A percentile compares a stretch with the other conserved stretches of the same genome.
Evolutionary conservation across 176 grass and related monocot genomes (phyloP).

Genomic region (Aegilops longissima): DNA sequence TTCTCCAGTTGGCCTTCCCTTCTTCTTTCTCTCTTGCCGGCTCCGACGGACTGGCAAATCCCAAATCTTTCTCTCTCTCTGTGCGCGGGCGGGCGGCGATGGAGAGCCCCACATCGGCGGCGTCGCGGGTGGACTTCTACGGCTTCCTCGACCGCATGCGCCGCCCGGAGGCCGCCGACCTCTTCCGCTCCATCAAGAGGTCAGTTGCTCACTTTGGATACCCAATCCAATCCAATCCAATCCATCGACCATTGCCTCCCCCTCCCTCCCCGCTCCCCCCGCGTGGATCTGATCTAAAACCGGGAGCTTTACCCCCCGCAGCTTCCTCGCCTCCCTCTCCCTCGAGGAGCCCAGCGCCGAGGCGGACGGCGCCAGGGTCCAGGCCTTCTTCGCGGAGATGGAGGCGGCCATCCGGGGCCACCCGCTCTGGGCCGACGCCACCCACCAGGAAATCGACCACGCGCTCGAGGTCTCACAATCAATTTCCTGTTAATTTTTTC

Average conservation of each 20-base stretch:
- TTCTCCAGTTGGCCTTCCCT: too few species aligned
- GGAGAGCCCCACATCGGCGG: slow-evolving; percentile 54
- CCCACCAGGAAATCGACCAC: slow-evolving; percentile 72
- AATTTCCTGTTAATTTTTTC: neutral
- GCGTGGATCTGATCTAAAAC: neutral
- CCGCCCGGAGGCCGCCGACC: slow-evolving; percentile 69
- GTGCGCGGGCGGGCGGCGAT: neutral
- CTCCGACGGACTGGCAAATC: neutral
- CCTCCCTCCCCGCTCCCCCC: neutral
- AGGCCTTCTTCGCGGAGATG: slow-evolving; percentile 69
- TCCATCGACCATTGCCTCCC: neutral
- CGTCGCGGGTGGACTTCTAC: slow-evolving; percentile 67
- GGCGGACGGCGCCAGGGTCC: slow-evolving; percentile 56
- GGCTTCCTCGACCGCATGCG: slow-evolving; percentile 86
- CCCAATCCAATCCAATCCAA: too few species aligned
- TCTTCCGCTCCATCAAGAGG: slow-evolving; percentile 80
- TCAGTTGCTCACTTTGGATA: neutral
- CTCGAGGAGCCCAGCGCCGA: slow-evolving; percentile 53
- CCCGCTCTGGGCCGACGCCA: slow-evolving; percentile 70
- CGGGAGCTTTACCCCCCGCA: slow-evolving; percentile 23
- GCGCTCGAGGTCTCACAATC: slow-evolving; percentile 64
- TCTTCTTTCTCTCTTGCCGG: neutral
- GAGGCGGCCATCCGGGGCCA: slow-evolving; percentile 65
- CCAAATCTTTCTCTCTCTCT: neutral
- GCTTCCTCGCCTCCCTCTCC: slow-evolving; percentile 79